Evolutionary conservation across 225 moss, liverwort and hornwort genomes (phyloP), one percentile per base, ranked within the genome.

Genomic region (Lunularia cruciata): DNA sequence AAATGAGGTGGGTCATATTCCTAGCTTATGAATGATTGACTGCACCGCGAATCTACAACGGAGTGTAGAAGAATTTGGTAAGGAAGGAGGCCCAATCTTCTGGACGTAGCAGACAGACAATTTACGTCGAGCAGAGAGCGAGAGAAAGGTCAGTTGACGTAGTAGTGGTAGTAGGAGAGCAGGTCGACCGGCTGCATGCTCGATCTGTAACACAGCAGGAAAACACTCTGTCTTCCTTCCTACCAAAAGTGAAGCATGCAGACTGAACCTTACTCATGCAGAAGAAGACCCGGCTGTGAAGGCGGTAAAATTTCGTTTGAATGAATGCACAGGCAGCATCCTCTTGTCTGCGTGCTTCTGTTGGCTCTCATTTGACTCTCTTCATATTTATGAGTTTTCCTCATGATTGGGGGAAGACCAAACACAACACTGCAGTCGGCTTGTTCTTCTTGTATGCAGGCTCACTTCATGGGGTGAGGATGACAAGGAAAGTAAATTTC

Each of bases 211-310:
- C 3, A 0, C 8, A 23, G 52, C 25, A 52, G 52, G 23, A 52
- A 23, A 12, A 52, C n/a, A 54, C 7, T 27, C 26, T 54, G 0
- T 27, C 5, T 27, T 3, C 43, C 16, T 22, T 27, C 0, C 27
- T 25, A 54, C 54, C 7, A 54, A 54, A 54, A 54, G 54, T 25
- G 54, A 54, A 54, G 26, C 54, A 54, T 28, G 54, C 26, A 54
- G 27, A n/a, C n/a, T n/a, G n/a, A 51, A 54, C 54, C 54, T 54
- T 54, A 54, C 54, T 28, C 54, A 54, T 54, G 54, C 54, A 54
- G 54, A n/a, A n/a, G n/a, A n/a, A n/a, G n/a, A n/a, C n/a, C n/a
- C n/a, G 33, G 57, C 57, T 32, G 19, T 57, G 33, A 33, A 57
- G 57, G 30, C 2, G 13, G 9, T 57, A 3, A 23, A 27, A 31